Evolutionary conservation across 768 basidiomycete genomes (phyloP), one percentile per base, ranked within the genome.

Genomic region (Collybia sp.): DNA sequence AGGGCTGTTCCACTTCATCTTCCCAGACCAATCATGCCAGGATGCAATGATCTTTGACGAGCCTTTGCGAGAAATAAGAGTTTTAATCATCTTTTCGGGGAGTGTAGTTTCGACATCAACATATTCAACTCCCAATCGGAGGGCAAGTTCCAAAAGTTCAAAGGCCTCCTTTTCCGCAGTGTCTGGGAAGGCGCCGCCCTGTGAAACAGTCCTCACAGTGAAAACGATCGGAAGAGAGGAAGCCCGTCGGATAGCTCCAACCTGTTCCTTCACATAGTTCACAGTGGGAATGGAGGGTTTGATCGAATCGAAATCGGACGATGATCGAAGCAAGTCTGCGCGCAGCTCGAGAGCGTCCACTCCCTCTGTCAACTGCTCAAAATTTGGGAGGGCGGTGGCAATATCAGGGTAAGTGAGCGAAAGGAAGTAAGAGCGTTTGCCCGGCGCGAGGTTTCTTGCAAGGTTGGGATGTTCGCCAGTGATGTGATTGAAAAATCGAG

Each of bases 311-410:
- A 65, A 59, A 47, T 77, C 71, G 44, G 71, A 69, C 0, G 66
- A 55, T 16, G 58, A 79, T 12, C 79, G 81, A 15, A 99, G 73
- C 6, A 98, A 76, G 61, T 99, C 96, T 10, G 93, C 93, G 9
- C 95, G 83, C n/a, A 98, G 61, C 63, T 99, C 96, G 48, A 98
- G 66, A 0, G 93, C 95, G 57, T 98, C 94, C 6, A 84, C 88
- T 3, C 96, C 96, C 13, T 79, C 73, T 0, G 80, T 80, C 48
- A 99, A 64, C 37, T 85, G 79, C 16, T 88, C 80, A 35, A 98
- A 76, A 42, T 79, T 62, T 12, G 73, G 63, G 35, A 93, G 70
- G 0, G 86, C 84, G 3, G 80, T 78, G 1, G 75, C 81, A 51
- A 96, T 60, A 59, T 96, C 91, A 1, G 95, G 92, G 66, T 91